Percentiles rank a stretch among this genome's conserved stretches.
phyloP scores from a whole-genome alignment of 208 protist species.

The Crithidia brevicula region DNA sequence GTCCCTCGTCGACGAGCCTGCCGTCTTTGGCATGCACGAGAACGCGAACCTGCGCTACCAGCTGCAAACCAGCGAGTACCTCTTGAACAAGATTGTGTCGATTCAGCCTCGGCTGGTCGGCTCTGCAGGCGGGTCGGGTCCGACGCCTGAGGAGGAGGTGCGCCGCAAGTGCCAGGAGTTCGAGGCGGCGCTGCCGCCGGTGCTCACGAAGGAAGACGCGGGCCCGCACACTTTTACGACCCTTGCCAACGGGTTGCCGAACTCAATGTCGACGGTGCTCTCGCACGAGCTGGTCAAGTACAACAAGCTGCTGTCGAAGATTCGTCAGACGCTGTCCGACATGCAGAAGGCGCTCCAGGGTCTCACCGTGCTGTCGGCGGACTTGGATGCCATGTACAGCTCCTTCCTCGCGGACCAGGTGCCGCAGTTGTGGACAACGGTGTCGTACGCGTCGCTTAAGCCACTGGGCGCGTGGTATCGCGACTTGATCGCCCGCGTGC shows the following conservation, averaged over 20 bases:
- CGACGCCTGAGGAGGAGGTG: slow-evolving; percentile 92
- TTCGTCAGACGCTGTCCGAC: slow-evolving; percentile 88
- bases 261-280: slow-evolving; percentile 97
- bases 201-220: slow-evolving; percentile 82
- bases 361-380: slow-evolving; percentile 96
- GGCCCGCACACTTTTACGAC: slow-evolving; percentile 89
- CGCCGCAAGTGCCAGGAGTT: slow-evolving; percentile 92
- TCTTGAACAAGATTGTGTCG: slow-evolving; percentile 92
- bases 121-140: slow-evolving; percentile 23
- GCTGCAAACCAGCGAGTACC: slow-evolving; percentile 90
- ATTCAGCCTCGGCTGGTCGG: slow-evolving; percentile 91
- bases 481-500: slow-evolving; percentile 93
- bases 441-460: slow-evolving; percentile 97
- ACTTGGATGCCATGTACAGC: slow-evolving; percentile 96
- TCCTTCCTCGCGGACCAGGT: slow-evolving; percentile 96
- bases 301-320: slow-evolving; percentile 94
- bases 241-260: slow-evolving; percentile 90
- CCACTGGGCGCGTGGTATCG: slow-evolving; percentile 96
- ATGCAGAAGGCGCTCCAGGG: slow-evolving; percentile 96
- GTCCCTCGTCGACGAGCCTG: slow-evolving; percentile 92
- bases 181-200: slow-evolving; percentile 68
- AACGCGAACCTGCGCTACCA: slow-evolving; percentile 98
- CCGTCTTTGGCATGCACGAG: slow-evolving; percentile 97
- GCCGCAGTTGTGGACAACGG: slow-evolving; percentile 92
- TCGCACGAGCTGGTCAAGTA: slow-evolving; percentile 97